Evolutionary conservation across 202 grass and related monocot genomes (phyloP).

Genomic region (Carex arenaria): DNA sequence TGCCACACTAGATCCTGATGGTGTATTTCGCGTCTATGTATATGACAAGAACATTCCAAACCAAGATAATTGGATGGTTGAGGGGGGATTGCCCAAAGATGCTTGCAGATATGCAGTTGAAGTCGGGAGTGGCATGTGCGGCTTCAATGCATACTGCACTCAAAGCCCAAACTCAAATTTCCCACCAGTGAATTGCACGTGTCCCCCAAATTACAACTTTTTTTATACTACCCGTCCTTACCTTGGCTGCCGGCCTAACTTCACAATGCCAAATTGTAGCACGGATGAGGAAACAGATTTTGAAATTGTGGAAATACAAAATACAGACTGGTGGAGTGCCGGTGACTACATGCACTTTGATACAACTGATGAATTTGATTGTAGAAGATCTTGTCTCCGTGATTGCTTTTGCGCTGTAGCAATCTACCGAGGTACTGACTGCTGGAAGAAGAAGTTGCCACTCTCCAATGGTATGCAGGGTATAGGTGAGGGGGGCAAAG

Average conservation of each 20-base stretch:
- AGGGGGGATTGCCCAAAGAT: not conserved
- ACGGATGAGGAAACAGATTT: not conserved
- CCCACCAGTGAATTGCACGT: constrained; percentile 2
- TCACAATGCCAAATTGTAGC: constrained; percentile 9
- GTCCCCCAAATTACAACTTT: constrained; percentile 30
- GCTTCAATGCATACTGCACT: constrained; percentile 43
- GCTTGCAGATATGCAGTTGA: not conserved
- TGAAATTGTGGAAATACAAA: not conserved
- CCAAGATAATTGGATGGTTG: not conserved
- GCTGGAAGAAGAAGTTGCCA: constrained; percentile 33
- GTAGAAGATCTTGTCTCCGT: not conserved
- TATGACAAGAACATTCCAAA: constrained; percentile 6
- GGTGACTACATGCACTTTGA: constrained; percentile 21
- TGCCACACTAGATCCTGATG: constrained; percentile 47
- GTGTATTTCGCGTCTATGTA: constrained; percentile 31
- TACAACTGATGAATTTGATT: not conserved
- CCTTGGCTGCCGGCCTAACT: constrained; percentile 29
- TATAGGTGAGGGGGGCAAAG: not conserved
- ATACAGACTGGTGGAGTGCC: not conserved
- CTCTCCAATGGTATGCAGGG: constrained; percentile 3
- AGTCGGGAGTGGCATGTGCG: constrained; percentile 33
- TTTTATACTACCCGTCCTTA: constrained; percentile 20
- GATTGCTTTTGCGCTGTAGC: constrained; percentile 27
- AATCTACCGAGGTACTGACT: not conserved
- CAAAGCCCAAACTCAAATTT: not conserved